phyloP scores from a whole-genome alignment of 305 asterid genomes.

The Solanum hybrid region DNA sequence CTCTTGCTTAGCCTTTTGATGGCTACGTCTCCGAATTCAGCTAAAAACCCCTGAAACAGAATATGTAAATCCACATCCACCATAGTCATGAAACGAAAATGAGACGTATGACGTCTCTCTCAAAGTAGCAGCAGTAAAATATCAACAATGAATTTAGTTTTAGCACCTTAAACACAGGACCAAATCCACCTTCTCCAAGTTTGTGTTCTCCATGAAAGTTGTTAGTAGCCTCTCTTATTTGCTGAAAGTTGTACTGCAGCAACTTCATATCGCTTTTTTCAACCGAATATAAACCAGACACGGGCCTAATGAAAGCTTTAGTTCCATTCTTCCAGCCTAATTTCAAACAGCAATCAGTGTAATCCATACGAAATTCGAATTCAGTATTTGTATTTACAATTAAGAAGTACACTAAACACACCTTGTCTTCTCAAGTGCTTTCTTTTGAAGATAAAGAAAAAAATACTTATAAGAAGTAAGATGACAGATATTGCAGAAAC shows the following conservation, averaged over 20 bases:
- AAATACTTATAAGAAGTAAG: neutral
- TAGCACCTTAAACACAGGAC: constrained; percentile 13
- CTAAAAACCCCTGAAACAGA: neutral
- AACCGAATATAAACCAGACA: neutral
- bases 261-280: neutral
- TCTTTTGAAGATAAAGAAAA: neutral
- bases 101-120: neutral
- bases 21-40: neutral
- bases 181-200: constrained; percentile 18
- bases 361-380: neutral
- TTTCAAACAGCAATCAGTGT: neutral
- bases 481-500: neutral
- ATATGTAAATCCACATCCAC: neutral
- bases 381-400: neutral
- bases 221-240: constrained; percentile 7
- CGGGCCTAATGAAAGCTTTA: neutral
- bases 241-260: neutral
- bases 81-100: neutral
- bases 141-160: neutral
- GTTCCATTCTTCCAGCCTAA: neutral
- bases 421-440: constrained; percentile 3
- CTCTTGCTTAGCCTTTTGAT: constrained; percentile 6
- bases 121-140: neutral
- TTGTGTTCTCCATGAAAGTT: neutral
- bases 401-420: neutral